A percentile compares a stretch with the other conserved stretches of the same genome.
Evolutionary conservation across 176 grass and related monocot species (phyloP).

Genomic region (Oryza meyeriana): DNA sequence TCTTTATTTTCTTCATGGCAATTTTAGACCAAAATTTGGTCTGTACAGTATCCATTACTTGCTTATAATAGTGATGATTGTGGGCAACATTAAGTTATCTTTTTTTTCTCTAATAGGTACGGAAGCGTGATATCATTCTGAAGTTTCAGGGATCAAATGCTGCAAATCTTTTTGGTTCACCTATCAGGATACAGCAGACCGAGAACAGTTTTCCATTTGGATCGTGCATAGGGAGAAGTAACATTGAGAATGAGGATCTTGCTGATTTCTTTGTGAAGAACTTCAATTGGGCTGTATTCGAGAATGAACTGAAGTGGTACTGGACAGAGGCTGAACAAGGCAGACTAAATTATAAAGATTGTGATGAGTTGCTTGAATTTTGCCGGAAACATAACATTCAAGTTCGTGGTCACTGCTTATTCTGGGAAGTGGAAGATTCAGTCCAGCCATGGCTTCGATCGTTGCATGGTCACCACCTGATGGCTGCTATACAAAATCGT

Average conservation of each 20-base stretch:
- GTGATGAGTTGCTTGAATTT: slow-evolving; percentile 85
- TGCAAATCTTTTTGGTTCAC: slow-evolving; percentile 49
- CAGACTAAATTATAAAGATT: slow-evolving; percentile 84
- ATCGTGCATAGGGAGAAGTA: slow-evolving; percentile 76
- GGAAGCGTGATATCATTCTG: slow-evolving; percentile 74
- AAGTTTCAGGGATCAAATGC: slow-evolving; percentile 63
- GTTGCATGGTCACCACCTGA: slow-evolving; percentile 70
- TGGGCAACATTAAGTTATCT: slow-evolving; percentile 11
- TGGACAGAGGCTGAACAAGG: slow-evolving; percentile 83
- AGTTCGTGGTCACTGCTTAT: slow-evolving; percentile 88
- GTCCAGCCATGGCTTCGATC: slow-evolving; percentile 81
- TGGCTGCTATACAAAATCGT: slow-evolving; percentile 65
- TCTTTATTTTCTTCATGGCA: background rate
- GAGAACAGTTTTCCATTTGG: slow-evolving; percentile 91
- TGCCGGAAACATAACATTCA: slow-evolving; percentile 77
- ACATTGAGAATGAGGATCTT: slow-evolving; percentile 93
- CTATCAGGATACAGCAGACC: slow-evolving; percentile 68
- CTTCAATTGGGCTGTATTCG: slow-evolving; percentile 98
- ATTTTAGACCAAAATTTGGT: background rate
- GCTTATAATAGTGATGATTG: background rate
- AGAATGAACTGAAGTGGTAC: slow-evolving; percentile 98
- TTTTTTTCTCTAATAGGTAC: slow-evolving; percentile 53
- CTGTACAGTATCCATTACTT: background rate
- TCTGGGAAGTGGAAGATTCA: slow-evolving; percentile 90
- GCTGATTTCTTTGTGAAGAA: slow-evolving; percentile 91